phyloP scores from a whole-genome alignment of 352 stramenopile species.

The Phytophthora syringae region DNA sequence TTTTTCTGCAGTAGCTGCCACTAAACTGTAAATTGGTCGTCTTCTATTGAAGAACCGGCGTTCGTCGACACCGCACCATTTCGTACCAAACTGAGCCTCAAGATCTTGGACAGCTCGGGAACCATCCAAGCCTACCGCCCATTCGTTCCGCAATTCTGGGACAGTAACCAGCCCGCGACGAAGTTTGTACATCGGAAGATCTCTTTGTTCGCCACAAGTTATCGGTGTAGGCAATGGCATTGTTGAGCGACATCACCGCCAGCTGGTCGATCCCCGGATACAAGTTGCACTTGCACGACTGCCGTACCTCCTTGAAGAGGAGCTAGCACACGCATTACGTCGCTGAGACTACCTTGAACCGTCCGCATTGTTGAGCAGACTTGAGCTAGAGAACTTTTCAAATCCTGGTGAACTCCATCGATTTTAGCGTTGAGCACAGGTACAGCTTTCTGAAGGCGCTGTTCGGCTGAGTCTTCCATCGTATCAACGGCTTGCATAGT shows the following conservation, averaged over 20 bases:
- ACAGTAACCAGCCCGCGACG: background rate
- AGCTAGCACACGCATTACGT: background rate
- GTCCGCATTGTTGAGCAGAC: background rate
- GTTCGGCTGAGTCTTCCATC: background rate
- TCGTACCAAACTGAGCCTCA: background rate
- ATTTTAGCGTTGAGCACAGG: background rate
- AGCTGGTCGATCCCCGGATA: no score
- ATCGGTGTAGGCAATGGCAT: no score
- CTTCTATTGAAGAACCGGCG: background rate
- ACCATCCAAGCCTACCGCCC: background rate
- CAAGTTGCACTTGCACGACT: no score
- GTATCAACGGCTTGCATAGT: background rate
- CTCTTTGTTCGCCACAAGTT: no score
- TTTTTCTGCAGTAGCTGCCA: no score
- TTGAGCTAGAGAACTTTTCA: background rate
- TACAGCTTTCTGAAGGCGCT: background rate
- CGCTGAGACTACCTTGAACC: background rate
- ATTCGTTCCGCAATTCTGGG: background rate
- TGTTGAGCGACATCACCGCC: no score
- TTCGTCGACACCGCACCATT: background rate
- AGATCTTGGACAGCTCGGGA: background rate
- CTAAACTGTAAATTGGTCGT: no score
- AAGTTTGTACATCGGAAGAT: no score
- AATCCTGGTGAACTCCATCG: slow-evolving; percentile 2
- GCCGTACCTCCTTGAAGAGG: background rate